Evolutionary conservation across 331 rosid species (phyloP), one percentile per base, ranked within the genome.

Genomic region (Quercus phellos): DNA sequence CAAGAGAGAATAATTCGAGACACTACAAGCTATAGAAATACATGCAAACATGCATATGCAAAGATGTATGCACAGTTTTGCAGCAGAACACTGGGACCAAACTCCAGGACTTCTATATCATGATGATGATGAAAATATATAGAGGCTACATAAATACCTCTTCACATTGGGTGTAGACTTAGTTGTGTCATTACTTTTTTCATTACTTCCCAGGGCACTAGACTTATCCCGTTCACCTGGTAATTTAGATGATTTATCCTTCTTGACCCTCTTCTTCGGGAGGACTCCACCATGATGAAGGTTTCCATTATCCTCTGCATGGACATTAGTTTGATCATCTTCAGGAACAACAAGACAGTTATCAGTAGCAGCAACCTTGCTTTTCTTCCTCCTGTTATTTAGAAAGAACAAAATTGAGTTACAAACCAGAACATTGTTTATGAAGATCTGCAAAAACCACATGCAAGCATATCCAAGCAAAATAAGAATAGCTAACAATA

Each of bases 371-470:
- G 85, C 82, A 80, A 77, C 79, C 80, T 86, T 93, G 80, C 51
- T 90, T 89, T 84, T 91, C 92, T 93, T 93, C 88, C 82, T 82
- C 86, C 98, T 93, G 83, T 53, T 72, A 63, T 18, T 55, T 70
- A 84, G 24, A 72, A 74, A 77, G 1, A 74, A 80, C 27, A 64
- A 71, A 34, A 77, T 55, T 56, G 42, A 68, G 56, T 69, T 69
- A 86, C 29, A 34, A 72, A 58, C 72, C 59, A 59, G 10, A 14
- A 51, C n/a, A 75, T 78, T 68, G 32, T 30, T 61, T 75, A 29
- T 53, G 8, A n/a, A 26, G 24, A 19, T 42, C 29, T 54, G 55
- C 64, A 19, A 77, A 3, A 79, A 77, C 32, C 56, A 70, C 69
- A 74, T 35, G 19, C 43, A 13, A 78, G 55, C 78, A 63, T 80